Evolutionary conservation across 2,329 filamentous ascomycete species (phyloP).

Genomic region (Trichoderma semiorbis): DNA sequence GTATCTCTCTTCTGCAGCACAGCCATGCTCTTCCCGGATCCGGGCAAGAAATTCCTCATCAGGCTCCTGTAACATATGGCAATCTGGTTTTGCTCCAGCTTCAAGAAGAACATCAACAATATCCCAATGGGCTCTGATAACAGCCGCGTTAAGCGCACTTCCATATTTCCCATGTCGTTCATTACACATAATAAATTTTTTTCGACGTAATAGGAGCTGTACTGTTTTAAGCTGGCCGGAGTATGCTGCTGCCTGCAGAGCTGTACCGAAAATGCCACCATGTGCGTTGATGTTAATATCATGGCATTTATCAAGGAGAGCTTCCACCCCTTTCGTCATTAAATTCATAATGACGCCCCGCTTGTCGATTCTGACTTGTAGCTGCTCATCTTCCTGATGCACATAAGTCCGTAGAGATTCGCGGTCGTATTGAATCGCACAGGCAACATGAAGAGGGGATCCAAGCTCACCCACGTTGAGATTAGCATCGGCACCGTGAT

Average conservation of each 20-base stretch:
- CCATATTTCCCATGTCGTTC: background rate
- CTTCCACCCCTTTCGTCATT: background rate
- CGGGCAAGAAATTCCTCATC: background rate
- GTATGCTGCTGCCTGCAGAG: background rate
- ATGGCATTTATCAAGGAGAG: background rate
- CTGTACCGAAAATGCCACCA: background rate
- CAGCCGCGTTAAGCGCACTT: conserved; percentile 18
- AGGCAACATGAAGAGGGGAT: conserved; percentile 19
- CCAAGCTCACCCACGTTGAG: background rate
- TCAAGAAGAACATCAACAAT: conserved; percentile 18
- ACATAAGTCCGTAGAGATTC: background rate
- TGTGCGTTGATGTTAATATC: background rate
- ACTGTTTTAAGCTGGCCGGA: background rate
- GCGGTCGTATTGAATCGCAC: background rate
- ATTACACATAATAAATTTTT: background rate
- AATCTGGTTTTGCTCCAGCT: conserved; percentile 15
- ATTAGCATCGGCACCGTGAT: conserved; percentile 2
- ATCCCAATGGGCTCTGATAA: background rate
- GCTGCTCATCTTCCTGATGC: too few species aligned
- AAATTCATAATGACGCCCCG: background rate
- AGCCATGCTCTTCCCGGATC: background rate
- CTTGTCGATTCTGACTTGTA: background rate
- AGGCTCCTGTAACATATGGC: background rate
- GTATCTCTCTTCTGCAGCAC: background rate
- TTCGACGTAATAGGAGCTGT: background rate